Base-by-base conservation (phyloP, 495 filamentous ascomycete genomes). In the Pyrenopolyporus hunteri region DNA sequence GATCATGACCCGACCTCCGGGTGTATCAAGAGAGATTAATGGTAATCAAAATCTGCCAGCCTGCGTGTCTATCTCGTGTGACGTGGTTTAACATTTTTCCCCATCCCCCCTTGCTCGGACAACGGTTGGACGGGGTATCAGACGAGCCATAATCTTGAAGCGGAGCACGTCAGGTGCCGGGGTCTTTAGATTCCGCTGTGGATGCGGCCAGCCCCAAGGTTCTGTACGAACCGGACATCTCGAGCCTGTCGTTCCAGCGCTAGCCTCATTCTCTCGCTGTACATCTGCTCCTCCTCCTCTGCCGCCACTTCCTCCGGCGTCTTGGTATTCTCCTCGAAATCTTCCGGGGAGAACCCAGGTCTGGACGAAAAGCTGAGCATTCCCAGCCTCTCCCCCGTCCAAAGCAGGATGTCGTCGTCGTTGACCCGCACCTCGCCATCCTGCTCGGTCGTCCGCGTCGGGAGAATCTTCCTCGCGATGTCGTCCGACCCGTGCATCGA, bases 311-410 rank as follows among this genome's bases (percentile, higher is more conserved):
- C 81, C 19, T 69, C 72, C 22, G 61, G 44, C 20, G 70, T 77
- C 56, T 56, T 77, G 60, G 11, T 76, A 66, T 28, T 68, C 56
- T 76, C 74, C 63, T 79, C 75, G 59, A 82, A 85, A 63, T 72
- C 80, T 49, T 71, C 77, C 45, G 70, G 58, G 16, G 66, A 78
- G 54, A 79, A 79, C 8, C 80, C 77, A 0, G 77, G 71, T 20
- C 73, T 71, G 31, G 78, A 73, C 0, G 85, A 83, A 54, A 89
- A 89, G 19, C 80, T 82, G 16, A 92, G 66, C 26, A 92, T 76
- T 13, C 91, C 91, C 46, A 93, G 77, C 62, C 86, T 86, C 61
- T 93, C 90, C 9, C 89, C 91, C 0, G 89, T 91, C 91, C 91
- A 93, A 4, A 93, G 74, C 9, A 91, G 74, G 44, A 93, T 73